These are phyloP conservation scores for Cordyceps tenuipes DNA, from an alignment of 2,329 filamentous ascomycete species.

Conservation along the genomic window DNA sequence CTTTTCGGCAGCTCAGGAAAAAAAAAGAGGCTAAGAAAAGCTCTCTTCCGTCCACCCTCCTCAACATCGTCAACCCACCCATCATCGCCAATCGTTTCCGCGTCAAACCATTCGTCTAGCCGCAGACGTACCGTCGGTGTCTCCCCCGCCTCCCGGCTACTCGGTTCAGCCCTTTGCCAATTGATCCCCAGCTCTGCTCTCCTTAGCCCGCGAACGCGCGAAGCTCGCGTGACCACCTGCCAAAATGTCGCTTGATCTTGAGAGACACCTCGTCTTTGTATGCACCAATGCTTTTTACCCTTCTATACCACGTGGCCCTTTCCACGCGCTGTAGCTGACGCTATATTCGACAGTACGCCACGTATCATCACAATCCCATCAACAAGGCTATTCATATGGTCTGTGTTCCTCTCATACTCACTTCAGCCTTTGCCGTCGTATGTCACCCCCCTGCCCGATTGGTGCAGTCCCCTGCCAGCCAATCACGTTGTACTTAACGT, in stretches of 20 bases:
- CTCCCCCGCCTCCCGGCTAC: not conserved
- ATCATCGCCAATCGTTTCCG: not conserved
- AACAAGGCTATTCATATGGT: constrained; percentile 73
- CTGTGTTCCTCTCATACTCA: constrained; percentile 68
- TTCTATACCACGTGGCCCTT: not conserved
- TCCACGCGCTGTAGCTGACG: constrained; percentile 9
- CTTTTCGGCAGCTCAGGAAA: not conserved
- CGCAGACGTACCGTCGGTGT: not conserved
- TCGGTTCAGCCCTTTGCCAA: constrained; percentile 1
- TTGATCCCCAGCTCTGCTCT: not conserved
- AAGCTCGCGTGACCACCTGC: constrained; percentile 13
- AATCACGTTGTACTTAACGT: constrained; percentile 8
- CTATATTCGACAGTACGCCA: constrained; percentile 57
- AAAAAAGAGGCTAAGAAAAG: constrained; percentile 3
- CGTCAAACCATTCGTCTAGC: not conserved
- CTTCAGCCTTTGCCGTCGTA: constrained; percentile 66
- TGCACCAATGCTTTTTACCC: constrained; percentile 24
- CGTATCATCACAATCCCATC: constrained; percentile 70
- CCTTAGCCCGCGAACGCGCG: not conserved
- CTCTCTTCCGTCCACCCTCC: not conserved
- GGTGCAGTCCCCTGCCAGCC: not conserved
- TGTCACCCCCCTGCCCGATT: constrained; percentile 12
- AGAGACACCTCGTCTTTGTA: constrained; percentile 78
- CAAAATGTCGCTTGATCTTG: constrained; percentile 63
- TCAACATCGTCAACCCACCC: not conserved